These are phyloP conservation scores for Fusarium fracticaudum DNA, from an alignment of 2,329 filamentous ascomycete genomes.

Conservation along the genomic window DNA sequence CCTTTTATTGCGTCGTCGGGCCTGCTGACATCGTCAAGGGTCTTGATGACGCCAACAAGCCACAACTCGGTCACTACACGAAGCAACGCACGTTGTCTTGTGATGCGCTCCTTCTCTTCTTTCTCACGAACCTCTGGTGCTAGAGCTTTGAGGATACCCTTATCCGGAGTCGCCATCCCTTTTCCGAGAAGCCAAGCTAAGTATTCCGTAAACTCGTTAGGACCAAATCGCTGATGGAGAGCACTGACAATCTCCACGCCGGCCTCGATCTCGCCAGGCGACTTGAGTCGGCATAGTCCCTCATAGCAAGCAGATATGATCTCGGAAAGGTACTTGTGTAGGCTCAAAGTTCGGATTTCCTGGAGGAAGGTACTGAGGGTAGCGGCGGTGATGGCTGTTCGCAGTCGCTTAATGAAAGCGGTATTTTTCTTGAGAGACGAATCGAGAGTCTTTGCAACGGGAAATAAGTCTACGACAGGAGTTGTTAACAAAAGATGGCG, in stretches of 20 bases:
- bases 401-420: slow-evolving; percentile 94
- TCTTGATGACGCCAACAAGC: slow-evolving; percentile 89
- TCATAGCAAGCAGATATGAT: slow-evolving; percentile 97
- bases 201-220: slow-evolving; percentile 88
- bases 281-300: slow-evolving; percentile 90
- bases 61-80: slow-evolving; percentile 95
- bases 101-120: slow-evolving; percentile 93
- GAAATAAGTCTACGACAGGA: slow-evolving; percentile 72
- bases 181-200: slow-evolving; percentile 93
- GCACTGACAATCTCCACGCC: slow-evolving; percentile 94
- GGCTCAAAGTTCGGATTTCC: slow-evolving; percentile 88
- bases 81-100: slow-evolving; percentile 84
- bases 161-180: slow-evolving; percentile 91
- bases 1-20: slow-evolving; percentile 72
- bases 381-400: slow-evolving; percentile 84
- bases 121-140: slow-evolving; percentile 86
- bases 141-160: slow-evolving; percentile 80
- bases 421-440: slow-evolving; percentile 98
- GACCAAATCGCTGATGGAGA: slow-evolving; percentile 94
- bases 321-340: slow-evolving; percentile 97
- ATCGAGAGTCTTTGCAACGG: slow-evolving; percentile 82
- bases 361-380: slow-evolving; percentile 86
- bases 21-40: slow-evolving; percentile 73
- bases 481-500: slow-evolving; percentile 28
- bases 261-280: slow-evolving; percentile 88